These are phyloP conservation scores for Exserohilum turcica DNA, from an alignment of 2,329 filamentous ascomycete genomes.

Conservation along the genomic window DNA sequence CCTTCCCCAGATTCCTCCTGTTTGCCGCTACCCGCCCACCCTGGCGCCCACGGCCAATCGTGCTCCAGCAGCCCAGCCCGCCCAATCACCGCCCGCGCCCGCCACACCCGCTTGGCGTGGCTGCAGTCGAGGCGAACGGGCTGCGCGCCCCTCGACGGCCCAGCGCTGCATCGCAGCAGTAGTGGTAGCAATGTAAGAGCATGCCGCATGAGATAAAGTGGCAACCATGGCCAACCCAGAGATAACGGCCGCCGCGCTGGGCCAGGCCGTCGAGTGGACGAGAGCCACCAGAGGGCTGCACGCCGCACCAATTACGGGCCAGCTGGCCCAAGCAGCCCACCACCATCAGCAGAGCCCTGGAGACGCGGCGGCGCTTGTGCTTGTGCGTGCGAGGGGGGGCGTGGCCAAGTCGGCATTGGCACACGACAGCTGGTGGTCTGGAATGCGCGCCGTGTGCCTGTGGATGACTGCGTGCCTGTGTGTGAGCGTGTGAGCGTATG, in stretches of 20 bases:
- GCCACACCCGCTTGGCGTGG: no score
- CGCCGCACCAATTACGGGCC: constrained; percentile 29
- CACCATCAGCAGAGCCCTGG: constrained; percentile 18
- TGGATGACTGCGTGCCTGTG: neutral
- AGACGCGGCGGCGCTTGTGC: constrained; percentile 23
- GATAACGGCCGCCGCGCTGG: constrained; percentile 29
- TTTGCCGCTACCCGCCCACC: constrained; percentile 35
- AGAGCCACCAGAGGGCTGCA: neutral
- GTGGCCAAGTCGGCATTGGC: constrained; percentile 22
- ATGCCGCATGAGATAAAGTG: constrained; percentile 13
- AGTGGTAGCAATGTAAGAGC: neutral
- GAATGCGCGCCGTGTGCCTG: constrained; percentile 5
- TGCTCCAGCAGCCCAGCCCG: constrained; percentile 1
- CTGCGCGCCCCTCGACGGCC: constrained; percentile 36
- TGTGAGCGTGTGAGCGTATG: neutral
- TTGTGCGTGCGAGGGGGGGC: no score
- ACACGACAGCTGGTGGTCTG: constrained; percentile 27
- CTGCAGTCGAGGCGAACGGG: no score
- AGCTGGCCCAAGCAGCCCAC: constrained; percentile 26
- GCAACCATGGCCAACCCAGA: constrained; percentile 30
- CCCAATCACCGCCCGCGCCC: constrained; percentile 22
- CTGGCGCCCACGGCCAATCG: constrained; percentile 24
- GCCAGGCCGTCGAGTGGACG: constrained; percentile 14
- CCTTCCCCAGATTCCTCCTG: constrained; percentile 37
- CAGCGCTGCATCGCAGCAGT: constrained; percentile 7